These are phyloP conservation scores for Stereocaulon alpinum DNA, from an alignment of 495 filamentous ascomycete species.

Conservation along the genomic window DNA sequence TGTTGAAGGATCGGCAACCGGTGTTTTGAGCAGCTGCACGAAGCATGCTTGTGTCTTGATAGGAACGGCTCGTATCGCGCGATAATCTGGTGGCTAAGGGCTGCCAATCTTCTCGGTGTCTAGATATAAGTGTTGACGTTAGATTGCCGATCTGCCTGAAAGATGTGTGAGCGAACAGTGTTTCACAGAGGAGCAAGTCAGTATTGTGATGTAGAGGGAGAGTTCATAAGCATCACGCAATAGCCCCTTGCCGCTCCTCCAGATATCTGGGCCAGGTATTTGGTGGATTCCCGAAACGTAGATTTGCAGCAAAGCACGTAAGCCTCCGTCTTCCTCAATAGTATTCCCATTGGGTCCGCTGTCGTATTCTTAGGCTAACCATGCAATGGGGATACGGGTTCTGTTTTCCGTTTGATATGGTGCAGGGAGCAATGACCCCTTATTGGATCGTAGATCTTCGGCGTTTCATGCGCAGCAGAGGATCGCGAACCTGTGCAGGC, in stretches of 20 bases:
- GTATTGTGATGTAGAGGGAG: too few species aligned
- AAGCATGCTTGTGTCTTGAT: not conserved
- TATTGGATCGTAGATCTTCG: conserved; percentile 10
- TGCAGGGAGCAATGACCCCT: not conserved
- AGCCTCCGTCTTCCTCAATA: not conserved
- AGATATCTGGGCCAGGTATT: not conserved
- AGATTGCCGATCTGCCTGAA: too few species aligned
- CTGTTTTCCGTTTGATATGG: not conserved
- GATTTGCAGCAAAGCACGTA: not conserved
- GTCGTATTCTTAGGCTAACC: not conserved
- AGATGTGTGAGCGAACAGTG: too few species aligned
- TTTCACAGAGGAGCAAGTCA: too few species aligned
- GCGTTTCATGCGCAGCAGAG: not conserved
- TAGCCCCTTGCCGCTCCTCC: not conserved
- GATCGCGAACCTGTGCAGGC: not conserved
- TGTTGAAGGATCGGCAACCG: not conserved
- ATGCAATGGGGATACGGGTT: conserved; percentile 5
- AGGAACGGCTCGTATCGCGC: too few species aligned
- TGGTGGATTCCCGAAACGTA: not conserved
- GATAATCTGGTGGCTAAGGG: too few species aligned
- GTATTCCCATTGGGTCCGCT: not conserved
- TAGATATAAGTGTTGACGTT: too few species aligned
- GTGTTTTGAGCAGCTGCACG: not conserved
- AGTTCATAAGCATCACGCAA: too few species aligned
- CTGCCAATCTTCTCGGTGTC: too few species aligned